Evolutionary conservation across 1,284 basidiomycete species (phyloP), one percentile per base, ranked within the genome.

Genomic region (Fomitopsis palustris): DNA sequence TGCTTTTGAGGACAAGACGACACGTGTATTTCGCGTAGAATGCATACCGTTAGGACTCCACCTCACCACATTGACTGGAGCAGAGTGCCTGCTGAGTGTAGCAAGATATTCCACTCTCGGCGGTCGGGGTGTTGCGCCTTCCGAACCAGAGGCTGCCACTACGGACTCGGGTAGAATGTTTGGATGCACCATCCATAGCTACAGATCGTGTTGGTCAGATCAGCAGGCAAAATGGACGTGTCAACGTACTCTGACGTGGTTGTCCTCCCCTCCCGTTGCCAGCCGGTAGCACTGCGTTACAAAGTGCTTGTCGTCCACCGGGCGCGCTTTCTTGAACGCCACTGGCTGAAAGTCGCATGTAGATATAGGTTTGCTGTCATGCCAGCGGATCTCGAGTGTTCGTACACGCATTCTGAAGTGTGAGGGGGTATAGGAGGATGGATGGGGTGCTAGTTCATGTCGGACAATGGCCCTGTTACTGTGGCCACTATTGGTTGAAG

Each of bases 91-190:
- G 66, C 84, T 89, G 55, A 99, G 84, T 0, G 96, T 99, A 1
- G 97, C 90, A 27, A 98, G 87, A 71, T 98, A 99, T 72, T 99
- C 97, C 54, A 96, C 91, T 58, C 95, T 85, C n/a, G 96, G 93
- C 2, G 90, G 87, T 58, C 91, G 85, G 37, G 84, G 76, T 23
- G 78, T 74, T 61, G 77, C 75, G 21, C 70, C 72, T 25, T 80
- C 74, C 23, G 78, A 74, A 10, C 77, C 62, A 5, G 75, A 70
- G 56, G 76, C 78, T 61, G 73, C 75, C 62, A 83, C 75, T 21
- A 89, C 79, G 16, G 84, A 81, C 35, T 85, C 76, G 14, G 91
- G 86, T 16, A 88, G 77, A 58, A 96, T 92, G 70, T 96, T 92
- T 9, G 95, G 95, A 72, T 96, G 85, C 23, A 97, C 91, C 85